Conservation (phyloP, 2,329 filamentous ascomycete genomes). For the Fusarium sp. region DNA sequence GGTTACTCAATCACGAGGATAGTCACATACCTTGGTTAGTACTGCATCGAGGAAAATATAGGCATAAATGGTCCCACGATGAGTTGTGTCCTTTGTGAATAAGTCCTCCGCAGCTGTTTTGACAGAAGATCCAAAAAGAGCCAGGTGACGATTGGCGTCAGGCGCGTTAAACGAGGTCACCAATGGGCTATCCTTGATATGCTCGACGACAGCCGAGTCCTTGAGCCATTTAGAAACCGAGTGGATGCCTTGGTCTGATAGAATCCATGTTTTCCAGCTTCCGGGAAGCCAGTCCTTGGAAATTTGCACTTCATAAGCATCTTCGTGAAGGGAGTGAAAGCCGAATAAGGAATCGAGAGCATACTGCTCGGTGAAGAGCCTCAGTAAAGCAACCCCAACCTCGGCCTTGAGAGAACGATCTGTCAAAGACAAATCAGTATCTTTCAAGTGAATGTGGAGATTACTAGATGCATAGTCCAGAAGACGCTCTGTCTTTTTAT, state of each 20-base stretch:
- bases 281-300: background rate
- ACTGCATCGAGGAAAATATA: background rate
- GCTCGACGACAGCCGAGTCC: background rate
- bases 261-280: background rate
- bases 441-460: background rate
- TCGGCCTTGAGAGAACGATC: background rate
- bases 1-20: rapidly evolving
- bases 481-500: background rate
- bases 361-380: background rate
- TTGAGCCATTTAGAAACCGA: background rate
- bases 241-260: background rate
- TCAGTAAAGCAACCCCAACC: background rate
- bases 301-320: background rate
- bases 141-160: background rate
- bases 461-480: background rate
- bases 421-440: background rate
- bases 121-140: background rate
- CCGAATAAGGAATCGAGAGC: background rate
- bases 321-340: background rate
- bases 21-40: background rate
- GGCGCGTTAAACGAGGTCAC: background rate
- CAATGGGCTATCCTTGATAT: background rate
- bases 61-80: background rate
- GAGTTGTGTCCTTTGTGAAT: background rate
- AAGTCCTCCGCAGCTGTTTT: background rate